These are phyloP conservation scores for Pseudogymnoascus sp. DNA, from an alignment of 2,329 filamentous ascomycete species.

Conservation along the genomic window DNA sequence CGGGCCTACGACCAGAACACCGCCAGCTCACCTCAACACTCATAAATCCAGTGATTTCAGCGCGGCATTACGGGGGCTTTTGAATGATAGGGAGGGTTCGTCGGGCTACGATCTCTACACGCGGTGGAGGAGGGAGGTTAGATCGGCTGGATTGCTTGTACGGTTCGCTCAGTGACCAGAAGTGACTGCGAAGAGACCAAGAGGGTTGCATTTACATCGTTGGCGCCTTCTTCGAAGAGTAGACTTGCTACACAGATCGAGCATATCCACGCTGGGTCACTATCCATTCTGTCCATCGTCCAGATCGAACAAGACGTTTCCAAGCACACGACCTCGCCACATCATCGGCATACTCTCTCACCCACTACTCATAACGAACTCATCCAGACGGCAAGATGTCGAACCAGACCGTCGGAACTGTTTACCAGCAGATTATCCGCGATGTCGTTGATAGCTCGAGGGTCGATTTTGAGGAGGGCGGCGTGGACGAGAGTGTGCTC, in stretches of 20 bases:
- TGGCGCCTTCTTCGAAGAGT: neutral
- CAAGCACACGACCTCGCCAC: neutral
- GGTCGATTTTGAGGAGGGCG: slow-evolving; percentile 94
- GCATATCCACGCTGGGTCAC: neutral
- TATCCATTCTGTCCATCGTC: neutral
- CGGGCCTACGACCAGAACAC: slow-evolving; percentile 5
- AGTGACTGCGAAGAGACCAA: neutral
- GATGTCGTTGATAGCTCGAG: slow-evolving; percentile 88
- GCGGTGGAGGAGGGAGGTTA: neutral
- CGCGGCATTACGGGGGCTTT: slow-evolving; percentile 6
- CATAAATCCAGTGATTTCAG: neutral
- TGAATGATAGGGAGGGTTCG: neutral
- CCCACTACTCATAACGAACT: slow-evolving; percentile 5
- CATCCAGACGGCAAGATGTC: slow-evolving; percentile 21
- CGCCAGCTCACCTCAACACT: neutral
- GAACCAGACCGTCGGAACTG: slow-evolving; percentile 45
- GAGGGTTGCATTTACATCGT: neutral
- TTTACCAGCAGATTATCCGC: slow-evolving; percentile 71
- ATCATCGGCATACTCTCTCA: neutral
- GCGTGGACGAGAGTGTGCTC: slow-evolving; percentile 78
- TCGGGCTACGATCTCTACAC: neutral
- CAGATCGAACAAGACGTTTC: neutral
- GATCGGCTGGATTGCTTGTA: neutral
- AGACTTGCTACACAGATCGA: neutral
- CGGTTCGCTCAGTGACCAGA: neutral